A percentile compares a stretch with the other conserved stretches of the same genome.
Conservation (phyloP, 2,329 filamentous ascomycete species). For the Trichoderma koningii region DNA sequence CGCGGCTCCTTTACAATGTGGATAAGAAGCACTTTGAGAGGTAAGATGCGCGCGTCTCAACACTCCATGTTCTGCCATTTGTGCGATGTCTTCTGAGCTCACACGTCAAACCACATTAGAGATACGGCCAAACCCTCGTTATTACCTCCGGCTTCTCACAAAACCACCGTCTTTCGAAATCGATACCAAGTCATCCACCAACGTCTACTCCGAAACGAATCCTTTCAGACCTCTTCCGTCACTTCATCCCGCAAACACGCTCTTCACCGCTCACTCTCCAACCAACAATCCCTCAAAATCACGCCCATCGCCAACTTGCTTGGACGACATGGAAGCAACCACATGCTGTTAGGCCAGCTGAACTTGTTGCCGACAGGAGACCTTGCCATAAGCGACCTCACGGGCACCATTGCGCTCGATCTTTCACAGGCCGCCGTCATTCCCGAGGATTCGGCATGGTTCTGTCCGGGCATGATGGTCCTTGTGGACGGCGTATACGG, state of each 20-base stretch:
- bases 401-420: slow-evolving; percentile 84
- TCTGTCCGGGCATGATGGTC: slow-evolving; percentile 93
- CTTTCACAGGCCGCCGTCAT: slow-evolving; percentile 78
- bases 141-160: slow-evolving; percentile 76
- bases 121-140: slow-evolving; percentile 66
- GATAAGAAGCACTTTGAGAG: slow-evolving; percentile 88
- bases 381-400: slow-evolving; percentile 81
- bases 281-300: slow-evolving; percentile 75
- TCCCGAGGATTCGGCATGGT: slow-evolving; percentile 86
- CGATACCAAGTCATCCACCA: slow-evolving; percentile 92
- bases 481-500: slow-evolving; percentile 95
- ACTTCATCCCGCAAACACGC: slow-evolving; percentile 58
- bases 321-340: slow-evolving; percentile 78
- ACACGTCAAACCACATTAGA: slow-evolving; percentile 40
- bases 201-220: slow-evolving; percentile 86
- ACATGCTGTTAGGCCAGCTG: slow-evolving; percentile 84
- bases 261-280: slow-evolving; percentile 61
- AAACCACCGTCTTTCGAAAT: slow-evolving; percentile 84
- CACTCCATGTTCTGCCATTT: not conserved
- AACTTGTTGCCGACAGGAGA: slow-evolving; percentile 78
- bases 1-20: slow-evolving; percentile 73
- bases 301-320: slow-evolving; percentile 78
- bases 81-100: not conserved
- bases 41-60: slow-evolving; percentile 43
- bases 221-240: slow-evolving; percentile 82